A percentile compares a stretch with the other conserved stretches of the same genome.
Conservation (phyloP, 345 rosid genomes). For the Adansonia digitata region DNA sequence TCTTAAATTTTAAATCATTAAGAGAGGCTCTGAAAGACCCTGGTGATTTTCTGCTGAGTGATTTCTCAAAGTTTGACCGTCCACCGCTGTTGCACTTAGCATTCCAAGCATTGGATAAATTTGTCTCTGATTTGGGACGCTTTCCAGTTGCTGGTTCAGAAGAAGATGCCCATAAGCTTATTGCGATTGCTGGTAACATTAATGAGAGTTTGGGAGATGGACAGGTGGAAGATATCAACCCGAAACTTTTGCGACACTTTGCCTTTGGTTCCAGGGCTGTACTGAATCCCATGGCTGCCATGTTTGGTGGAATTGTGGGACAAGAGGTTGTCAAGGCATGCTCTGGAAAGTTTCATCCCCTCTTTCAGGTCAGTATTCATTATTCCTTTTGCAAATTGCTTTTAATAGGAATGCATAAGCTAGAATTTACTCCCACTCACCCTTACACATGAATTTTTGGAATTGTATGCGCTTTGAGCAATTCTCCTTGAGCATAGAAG, state of each 20-base stretch:
- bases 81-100: constrained; percentile 92
- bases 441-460: not conserved
- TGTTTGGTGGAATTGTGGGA: constrained; percentile 98
- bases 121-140: constrained; percentile 57
- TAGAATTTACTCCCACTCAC: not conserved
- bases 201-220: constrained; percentile 73
- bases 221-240: constrained; percentile 66
- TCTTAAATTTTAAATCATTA: constrained; percentile 77
- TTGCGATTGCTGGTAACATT: constrained; percentile 50
- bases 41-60: constrained; percentile 92
- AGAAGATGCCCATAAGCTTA: constrained; percentile 79
- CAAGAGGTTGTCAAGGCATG: constrained; percentile 99
- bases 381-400: not conserved
- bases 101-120: constrained; percentile 89
- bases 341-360: constrained; percentile 97
- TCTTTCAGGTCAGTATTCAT: constrained; percentile 60
- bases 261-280: constrained; percentile 97
- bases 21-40: constrained; percentile 87
- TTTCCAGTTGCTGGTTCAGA: constrained; percentile 89
- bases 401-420: not conserved
- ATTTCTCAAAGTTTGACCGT: constrained; percentile 87
- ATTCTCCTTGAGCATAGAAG: not conserved
- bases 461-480: not conserved
- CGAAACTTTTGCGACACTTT: constrained; percentile 71
- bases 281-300: constrained; percentile 98